phyloP scores from a whole-genome alignment of 441 rosid species.

The Gossypium schwendimanii region DNA sequence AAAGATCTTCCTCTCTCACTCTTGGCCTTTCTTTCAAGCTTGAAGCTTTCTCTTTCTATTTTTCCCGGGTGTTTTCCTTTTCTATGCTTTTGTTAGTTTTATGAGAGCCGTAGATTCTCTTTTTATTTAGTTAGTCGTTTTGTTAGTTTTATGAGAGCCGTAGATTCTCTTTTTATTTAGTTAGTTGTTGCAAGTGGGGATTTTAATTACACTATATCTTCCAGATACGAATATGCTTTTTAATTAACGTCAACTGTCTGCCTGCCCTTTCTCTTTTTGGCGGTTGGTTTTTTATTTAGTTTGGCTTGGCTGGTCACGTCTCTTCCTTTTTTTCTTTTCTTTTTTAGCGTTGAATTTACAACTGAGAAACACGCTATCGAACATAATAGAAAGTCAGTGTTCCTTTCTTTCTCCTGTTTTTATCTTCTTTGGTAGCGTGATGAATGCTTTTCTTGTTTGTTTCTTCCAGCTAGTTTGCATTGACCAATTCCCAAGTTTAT shows the following conservation, averaged over 20 bases:
- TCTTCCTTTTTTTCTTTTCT: neutral
- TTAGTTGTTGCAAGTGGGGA: neutral
- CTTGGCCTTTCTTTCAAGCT: neutral
- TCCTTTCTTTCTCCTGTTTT: constrained; percentile 15
- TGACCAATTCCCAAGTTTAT: neutral
- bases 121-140: neutral
- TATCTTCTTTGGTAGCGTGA: constrained; percentile 4
- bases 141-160: neutral
- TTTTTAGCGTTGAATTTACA: constrained; percentile 1
- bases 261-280: constrained; percentile 8
- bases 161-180: neutral
- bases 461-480: constrained; percentile 14
- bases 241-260: constrained; percentile 14
- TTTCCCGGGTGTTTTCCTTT: too few relatives aligned
- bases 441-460: constrained; percentile 15
- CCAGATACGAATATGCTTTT: constrained; percentile 45
- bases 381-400: neutral
- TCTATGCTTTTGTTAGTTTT: too few relatives aligned
- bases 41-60: constrained; percentile 2
- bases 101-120: neutral
- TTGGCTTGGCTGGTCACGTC: constrained; percentile 4
- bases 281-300: constrained; percentile 21
- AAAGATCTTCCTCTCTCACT: neutral
- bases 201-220: neutral
- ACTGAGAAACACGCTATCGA: neutral